Evolutionary conservation across 331 rosid species (phyloP).

Genomic region (Acacia pycnantha): DNA sequence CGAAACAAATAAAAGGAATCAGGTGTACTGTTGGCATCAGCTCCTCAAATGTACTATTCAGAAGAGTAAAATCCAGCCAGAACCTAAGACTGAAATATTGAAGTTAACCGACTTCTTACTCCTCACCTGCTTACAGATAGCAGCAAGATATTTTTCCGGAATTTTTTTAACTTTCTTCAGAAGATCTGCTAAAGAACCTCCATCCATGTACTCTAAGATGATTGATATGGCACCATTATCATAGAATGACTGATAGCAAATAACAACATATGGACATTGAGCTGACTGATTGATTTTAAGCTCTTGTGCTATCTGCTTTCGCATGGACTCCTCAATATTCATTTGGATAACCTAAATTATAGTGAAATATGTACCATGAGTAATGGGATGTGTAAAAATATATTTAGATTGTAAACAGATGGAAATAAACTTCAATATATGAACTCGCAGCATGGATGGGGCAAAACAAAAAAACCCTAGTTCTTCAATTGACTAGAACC

Average conservation of each 20-base stretch:
- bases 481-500: neutral
- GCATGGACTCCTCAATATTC: conserved; percentile 83
- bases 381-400: conserved; percentile 4
- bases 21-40: neutral
- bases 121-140: conserved; percentile 86
- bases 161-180: conserved; percentile 75
- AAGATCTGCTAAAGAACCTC: conserved; percentile 92
- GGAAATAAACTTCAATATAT: neutral
- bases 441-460: neutral
- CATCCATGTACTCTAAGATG: conserved; percentile 99
- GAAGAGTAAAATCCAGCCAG: neutral
- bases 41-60: neutral
- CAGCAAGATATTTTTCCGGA: conserved; percentile 82
- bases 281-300: conserved; percentile 91
- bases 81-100: conserved; percentile 14
- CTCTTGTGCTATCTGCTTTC: conserved; percentile 79
- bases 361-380: conserved; percentile 26
- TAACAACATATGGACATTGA: conserved; percentile 79
- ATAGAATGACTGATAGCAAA: conserved; percentile 87
- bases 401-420: conserved; percentile 6
- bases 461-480: neutral
- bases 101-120: conserved; percentile 8
- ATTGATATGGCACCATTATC: conserved; percentile 86
- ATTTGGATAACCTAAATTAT: conserved; percentile 78
- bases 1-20: conserved; percentile 18